Evolutionary conservation across 208 protist species (phyloP), one percentile per base, ranked within the genome.

Genomic region (Leishmania arabica): DNA sequence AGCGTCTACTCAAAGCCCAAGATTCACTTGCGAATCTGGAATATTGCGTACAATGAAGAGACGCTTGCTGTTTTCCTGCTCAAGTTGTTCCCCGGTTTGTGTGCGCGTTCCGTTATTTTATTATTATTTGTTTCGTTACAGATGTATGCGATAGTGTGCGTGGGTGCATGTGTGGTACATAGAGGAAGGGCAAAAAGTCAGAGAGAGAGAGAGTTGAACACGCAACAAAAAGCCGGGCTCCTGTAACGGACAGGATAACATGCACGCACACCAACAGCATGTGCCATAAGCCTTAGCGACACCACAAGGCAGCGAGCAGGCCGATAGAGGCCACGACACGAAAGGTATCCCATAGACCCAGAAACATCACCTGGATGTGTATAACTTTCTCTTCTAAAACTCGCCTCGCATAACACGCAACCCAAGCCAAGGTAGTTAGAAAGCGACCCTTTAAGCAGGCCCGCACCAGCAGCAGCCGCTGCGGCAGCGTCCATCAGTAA

Each of bases 401-500:
- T 13, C 0, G 0, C 45, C 45, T 49, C 45, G 9, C 9, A 49
- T 0, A 49, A 0, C 8, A 13, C 9, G 45, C 9, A 0, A 13
- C 45, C 9, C 0, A 49, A 13, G 9, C 9, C 9, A 13, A 49
- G 0, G 9, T 0, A 49, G 9, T 13, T 9, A 13, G 0, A 13
- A 49, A 49, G 9, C 45, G 0, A 9, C 45, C 53, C 53, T 58
- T 19, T 24, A 24, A 15, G 7, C 1, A 21, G 17, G 1, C 53
- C 53, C 13, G 7, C 17, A 8, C 53, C 53, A 13, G 53, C 53
- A 13, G 53, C 53, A 58, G 8, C 45, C 45, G 76, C 76, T 17
- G 21, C 27, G 53, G 54, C 78, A 13, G 2, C 69, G 68, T 75
- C 58, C n/a, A 62, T 75, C 49, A 81, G 78, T 76, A 69, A 81